A percentile compares a stretch with the other conserved stretches of the same genome.
phyloP scores from a whole-genome alignment of 345 rosid species.

The Acer negundo region DNA sequence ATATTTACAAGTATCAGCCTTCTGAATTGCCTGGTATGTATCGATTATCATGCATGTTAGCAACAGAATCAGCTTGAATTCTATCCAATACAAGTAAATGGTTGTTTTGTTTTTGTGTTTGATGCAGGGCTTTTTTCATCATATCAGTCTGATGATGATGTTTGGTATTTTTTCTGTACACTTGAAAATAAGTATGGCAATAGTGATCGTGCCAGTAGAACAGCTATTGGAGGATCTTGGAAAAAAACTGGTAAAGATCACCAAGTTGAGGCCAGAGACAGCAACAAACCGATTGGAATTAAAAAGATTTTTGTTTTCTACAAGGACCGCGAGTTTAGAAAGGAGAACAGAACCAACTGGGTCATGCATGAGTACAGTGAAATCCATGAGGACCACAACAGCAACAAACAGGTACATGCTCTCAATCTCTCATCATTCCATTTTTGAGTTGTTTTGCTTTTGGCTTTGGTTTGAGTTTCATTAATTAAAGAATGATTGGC shows the following conservation, averaged over 20 bases:
- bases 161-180: constrained; percentile 36
- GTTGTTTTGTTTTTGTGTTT: not conserved
- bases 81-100: too few species aligned
- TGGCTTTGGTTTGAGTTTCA: not conserved
- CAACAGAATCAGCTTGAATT: too few species aligned
- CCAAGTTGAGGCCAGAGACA: constrained; percentile 15
- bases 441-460: not conserved
- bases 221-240: constrained; percentile 38
- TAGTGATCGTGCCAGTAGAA: constrained; percentile 26
- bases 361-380: constrained; percentile 6
- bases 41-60: too few species aligned
- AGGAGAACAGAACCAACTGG: constrained; percentile 11
- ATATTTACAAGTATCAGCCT: constrained; percentile 28
- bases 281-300: constrained; percentile 31
- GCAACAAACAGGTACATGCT: not conserved
- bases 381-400: not conserved
- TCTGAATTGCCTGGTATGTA: constrained; percentile 34
- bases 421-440: not conserved
- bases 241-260: constrained; percentile 37
- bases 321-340: constrained; percentile 3
- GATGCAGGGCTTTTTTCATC: not conserved
- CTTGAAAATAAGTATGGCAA: constrained; percentile 14
- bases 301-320: constrained; percentile 41
- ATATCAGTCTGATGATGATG: constrained; percentile 22
- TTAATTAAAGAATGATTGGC: not conserved